Evolutionary conservation across 2,329 filamentous ascomycete species (phyloP), one percentile per base, ranked within the genome.

Genomic region (Achaetomium macrosporum): DNA sequence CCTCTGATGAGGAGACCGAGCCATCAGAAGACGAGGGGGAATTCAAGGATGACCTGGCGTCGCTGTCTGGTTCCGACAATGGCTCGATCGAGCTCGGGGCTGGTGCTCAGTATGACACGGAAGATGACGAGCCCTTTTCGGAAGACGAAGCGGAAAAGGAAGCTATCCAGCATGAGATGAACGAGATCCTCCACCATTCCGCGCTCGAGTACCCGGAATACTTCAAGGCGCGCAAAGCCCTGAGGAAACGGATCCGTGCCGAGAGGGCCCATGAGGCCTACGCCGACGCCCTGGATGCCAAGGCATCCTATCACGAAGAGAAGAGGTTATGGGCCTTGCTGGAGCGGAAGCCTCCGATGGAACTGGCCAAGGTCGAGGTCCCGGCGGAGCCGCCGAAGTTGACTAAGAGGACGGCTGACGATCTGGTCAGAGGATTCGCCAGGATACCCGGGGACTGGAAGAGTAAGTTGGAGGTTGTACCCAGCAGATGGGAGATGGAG

Each of bases 271-370:
- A 75, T 41, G 76, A 79, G 56, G 65, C 61, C 12, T 67, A 73
- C 36, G 75, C 76, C 0, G 73, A 77, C 25, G 60, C 64, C 3
- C 55, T 66, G 13, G 77, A 80, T 55, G 64, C 65, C 15, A 65
- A 66, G 37, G 68, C 65, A 2, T 73, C 69, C 49, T 66, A 67
- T 41, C 59, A 65, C 20, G 75, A 74, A 31, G 77, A 79, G 59
- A 55, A 59, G 25, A 63, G 68, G 42, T 65, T 80, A 66, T 79
- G 77, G 77, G 60, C 64, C 10, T 53, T 77, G 15, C 55, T 79
- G 17, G 69, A 70, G 39, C 66, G 64, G 60, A 62, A 65, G 31
- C 71, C 73, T 2, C 71, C 69, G 0, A 62, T 63, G 53, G 66
- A 66, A 25, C 40, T 55, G 39, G 31, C 35, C 8, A 70, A 63